A percentile compares a stretch with the other conserved stretches of the same genome.
These are phyloP conservation scores for Candida montana DNA, from an alignment of 805 yeast genomes.

Conservation along the genomic window DNA sequence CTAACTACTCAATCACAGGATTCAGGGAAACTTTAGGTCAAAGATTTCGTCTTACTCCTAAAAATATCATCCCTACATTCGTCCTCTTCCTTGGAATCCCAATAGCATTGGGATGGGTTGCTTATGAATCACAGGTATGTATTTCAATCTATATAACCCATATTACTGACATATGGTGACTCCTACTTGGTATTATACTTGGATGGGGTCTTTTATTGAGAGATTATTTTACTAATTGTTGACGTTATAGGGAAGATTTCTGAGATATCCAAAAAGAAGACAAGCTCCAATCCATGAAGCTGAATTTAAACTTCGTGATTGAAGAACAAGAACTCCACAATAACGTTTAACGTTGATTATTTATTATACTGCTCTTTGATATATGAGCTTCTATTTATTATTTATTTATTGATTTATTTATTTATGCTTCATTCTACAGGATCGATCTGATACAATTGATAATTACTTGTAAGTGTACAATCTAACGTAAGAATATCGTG, in stretches of 20 bases:
- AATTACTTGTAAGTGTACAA: no score
- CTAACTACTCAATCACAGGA: conserved; percentile 3
- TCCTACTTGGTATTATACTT: no score
- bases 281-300: conserved; percentile 19
- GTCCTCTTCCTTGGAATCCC: conserved; percentile 20
- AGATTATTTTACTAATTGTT: neutral
- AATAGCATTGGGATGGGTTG: conserved; percentile 18
- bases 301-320: conserved; percentile 16
- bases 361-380: neutral
- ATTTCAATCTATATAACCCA: no score
- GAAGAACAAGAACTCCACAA: neutral
- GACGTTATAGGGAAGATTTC: conserved; percentile 16
- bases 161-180: no score
- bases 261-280: conserved; percentile 21
- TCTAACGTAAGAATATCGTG: no score
- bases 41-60: conserved; percentile 21
- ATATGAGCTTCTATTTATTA: conserved; percentile 2
- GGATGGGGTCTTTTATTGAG: no score
- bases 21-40: conserved; percentile 21
- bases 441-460: no score
- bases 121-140: conserved; percentile 18
- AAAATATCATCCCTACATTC: conserved; percentile 17
- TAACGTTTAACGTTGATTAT: no score
- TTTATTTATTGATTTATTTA: conserved; percentile 4
- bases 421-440: no score